phyloP scores from a whole-genome alignment of 208 protist species.

The Trypanosoma congolense region DNA sequence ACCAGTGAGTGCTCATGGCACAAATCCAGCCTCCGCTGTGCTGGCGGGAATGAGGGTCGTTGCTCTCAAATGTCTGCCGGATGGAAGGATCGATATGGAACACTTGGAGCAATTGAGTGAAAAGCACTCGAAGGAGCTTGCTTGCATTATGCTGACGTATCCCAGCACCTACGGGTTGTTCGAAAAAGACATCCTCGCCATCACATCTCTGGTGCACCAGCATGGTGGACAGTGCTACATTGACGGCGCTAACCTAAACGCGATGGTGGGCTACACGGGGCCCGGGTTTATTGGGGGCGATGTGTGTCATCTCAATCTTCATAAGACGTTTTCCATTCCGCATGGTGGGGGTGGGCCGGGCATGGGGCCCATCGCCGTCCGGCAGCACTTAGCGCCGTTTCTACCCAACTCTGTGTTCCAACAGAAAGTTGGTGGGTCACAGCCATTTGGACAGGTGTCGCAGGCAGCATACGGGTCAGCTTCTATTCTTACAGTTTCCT shows the following conservation, averaged over 20 bases:
- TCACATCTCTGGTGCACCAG: slow-evolving; percentile 85
- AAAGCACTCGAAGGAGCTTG: slow-evolving; percentile 89
- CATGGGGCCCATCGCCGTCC: slow-evolving; percentile 96
- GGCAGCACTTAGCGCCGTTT: slow-evolving; percentile 89
- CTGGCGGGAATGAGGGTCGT: slow-evolving; percentile 92
- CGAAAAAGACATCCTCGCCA: slow-evolving; percentile 91
- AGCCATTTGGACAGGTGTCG: slow-evolving; percentile 88
- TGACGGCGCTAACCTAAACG: slow-evolving; percentile 99
- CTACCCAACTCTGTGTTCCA: slow-evolving; percentile 82
- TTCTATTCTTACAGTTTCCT: slow-evolving; percentile 95
- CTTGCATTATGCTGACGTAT: slow-evolving; percentile 98
- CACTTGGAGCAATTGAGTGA: slow-evolving; percentile 89
- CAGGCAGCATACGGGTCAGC: slow-evolving; percentile 92
- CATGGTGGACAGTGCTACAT: slow-evolving; percentile 96
- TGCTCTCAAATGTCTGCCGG: slow-evolving; percentile 83
- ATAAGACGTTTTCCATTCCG: slow-evolving; percentile 98
- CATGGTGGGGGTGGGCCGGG: slow-evolving; percentile 97
- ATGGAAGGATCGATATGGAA: slow-evolving; percentile 92
- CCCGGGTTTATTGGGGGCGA: slow-evolving; percentile 97
- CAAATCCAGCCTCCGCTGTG: slow-evolving; percentile 97
- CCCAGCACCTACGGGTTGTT: slow-evolving; percentile 98
- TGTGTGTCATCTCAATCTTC: slow-evolving; percentile 98
- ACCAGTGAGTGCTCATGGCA: slow-evolving; percentile 96
- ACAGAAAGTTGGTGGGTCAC: slow-evolving; percentile 45
- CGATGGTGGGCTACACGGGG: slow-evolving; percentile 91